Percentiles rank a stretch among this genome's conserved stretches.
Evolutionary conservation across 192 early-diverging fungal genomes (phyloP).

Genomic region (Coemansia pectinata): DNA sequence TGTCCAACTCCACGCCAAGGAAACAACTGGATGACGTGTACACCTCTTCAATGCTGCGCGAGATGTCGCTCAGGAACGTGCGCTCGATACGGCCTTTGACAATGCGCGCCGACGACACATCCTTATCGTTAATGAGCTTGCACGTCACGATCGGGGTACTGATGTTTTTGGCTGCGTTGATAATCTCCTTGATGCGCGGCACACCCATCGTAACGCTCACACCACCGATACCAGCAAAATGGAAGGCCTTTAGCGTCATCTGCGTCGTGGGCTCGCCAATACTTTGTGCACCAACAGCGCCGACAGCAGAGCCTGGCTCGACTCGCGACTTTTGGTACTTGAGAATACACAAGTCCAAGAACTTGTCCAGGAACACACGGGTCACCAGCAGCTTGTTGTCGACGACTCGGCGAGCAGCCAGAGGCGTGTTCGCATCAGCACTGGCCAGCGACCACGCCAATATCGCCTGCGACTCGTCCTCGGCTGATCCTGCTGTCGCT

Average conservation of each 20-base stretch:
- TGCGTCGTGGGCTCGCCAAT: constrained; percentile 99
- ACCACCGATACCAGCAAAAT: constrained; percentile 98
- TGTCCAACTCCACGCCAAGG: constrained; percentile 80
- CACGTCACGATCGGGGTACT: constrained; percentile 89
- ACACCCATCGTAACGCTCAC: constrained; percentile 99
- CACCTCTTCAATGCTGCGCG: constrained; percentile 93
- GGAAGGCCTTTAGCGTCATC: constrained; percentile 99
- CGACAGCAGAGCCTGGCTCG: constrained; percentile 95
- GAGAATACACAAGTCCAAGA: constrained; percentile 72
- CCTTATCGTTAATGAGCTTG: constrained; percentile 64
- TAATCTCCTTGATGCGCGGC: constrained; percentile 99
- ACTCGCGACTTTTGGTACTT: constrained; percentile 92
- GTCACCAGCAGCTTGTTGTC: constrained; percentile 74
- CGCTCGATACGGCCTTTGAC: constrained; percentile 96
- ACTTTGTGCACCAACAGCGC: constrained; percentile 94
- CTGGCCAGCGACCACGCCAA: constrained; percentile 31
- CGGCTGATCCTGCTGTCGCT: constrained; percentile 9
- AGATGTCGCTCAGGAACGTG: constrained; percentile 87
- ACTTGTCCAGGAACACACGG: constrained; percentile 67
- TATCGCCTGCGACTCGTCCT: constrained; percentile 14
- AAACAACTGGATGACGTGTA: constrained; percentile 73
- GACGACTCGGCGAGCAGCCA: constrained; percentile 56
- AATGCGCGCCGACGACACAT: constrained; percentile 83
- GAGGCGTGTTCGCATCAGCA: constrained; percentile 21
- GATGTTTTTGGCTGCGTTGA: constrained; percentile 97